Evolutionary conservation across 1,139 yeast genomes (phyloP), one percentile per base, ranked within the genome.

Genomic region (Geotrichum fermentans): DNA sequence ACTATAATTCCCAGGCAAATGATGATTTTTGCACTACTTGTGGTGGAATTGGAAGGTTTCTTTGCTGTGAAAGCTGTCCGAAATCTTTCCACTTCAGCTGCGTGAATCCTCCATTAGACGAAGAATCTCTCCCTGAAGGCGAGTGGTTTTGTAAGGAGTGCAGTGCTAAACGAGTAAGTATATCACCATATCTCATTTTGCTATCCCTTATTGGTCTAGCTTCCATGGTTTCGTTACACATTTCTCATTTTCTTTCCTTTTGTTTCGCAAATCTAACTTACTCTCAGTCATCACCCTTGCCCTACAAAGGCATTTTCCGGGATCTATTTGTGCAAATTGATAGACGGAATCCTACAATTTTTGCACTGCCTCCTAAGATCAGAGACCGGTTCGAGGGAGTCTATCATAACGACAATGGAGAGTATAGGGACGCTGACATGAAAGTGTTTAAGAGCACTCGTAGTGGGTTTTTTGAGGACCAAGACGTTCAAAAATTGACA

Each of bases 21-120:
- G 94, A 90, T 56, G 98, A 92, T 65, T 89, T 76, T 63, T 92
- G 98, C 61, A 73, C 85, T 21, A 75, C 94, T 0, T 92, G 98
- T 68, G 89, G 94, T 1, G 88, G 89, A 24, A 73, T 90, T 0
- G 98, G 98, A 7, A 74, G 86, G 34, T 88, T 92, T 56, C 73
- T 92, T 28, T 92, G 97, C 66, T 92, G 98, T 68, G 98, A 92
- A 58, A 74, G 86, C 2, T 92, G 98, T 66, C 96, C 97, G 0
- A 77, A 77, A 60, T 86, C 96, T 1, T 92, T 90, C 65, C 98
- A 92, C 63, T 88, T 92, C 61, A 74, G 86, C 11, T 92, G 98
- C 64, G 78, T 92, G 55, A 85, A 87, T 58, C 97, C 97, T 2
- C 97, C 98, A 0, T 68, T 84, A 22, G 92, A 84, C 55, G 83